phyloP scores from a whole-genome alignment of 2,329 filamentous ascomycete genomes.

The Penicillium sp. region DNA sequence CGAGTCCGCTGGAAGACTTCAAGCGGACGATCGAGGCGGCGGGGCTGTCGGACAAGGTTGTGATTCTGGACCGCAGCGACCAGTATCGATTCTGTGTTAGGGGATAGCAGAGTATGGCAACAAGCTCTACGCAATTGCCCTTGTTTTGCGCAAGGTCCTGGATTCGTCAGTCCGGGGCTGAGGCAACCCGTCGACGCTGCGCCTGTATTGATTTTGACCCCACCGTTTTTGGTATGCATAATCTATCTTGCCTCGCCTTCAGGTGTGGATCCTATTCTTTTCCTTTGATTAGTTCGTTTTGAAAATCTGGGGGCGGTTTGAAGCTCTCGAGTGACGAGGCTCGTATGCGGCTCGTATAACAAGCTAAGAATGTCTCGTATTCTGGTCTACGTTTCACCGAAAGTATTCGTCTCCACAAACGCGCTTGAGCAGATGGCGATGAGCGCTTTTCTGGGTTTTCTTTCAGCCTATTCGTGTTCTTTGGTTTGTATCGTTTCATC shows the following conservation, averaged over 20 bases:
- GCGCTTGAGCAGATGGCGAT: not conserved
- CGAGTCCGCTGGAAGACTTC: slow-evolving; percentile 59
- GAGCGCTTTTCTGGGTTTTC: not conserved
- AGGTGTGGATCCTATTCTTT: not conserved
- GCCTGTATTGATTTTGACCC: not conserved
- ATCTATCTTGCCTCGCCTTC: not conserved
- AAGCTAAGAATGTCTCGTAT: not conserved
- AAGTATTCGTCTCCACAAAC: not conserved
- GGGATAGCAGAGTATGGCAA: not conserved
- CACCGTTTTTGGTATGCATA: not conserved
- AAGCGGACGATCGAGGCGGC: slow-evolving; percentile 53
- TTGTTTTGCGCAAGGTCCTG: not conserved
- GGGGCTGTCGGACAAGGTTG: slow-evolving; percentile 52
- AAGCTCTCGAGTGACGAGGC: not conserved
- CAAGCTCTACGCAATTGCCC: too few species aligned
- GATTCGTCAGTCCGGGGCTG: not conserved
- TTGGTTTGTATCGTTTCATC: not conserved
- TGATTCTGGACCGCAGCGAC: slow-evolving; percentile 60
- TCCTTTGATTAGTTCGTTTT: not conserved
- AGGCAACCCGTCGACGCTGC: not conserved
- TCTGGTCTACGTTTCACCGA: not conserved
- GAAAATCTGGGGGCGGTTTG: not conserved
- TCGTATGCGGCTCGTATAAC: not conserved
- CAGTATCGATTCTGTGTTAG: slow-evolving; percentile 54
- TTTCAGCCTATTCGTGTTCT: not conserved